phyloP scores from a whole-genome alignment of 345 rosid genomes.

The Limnanthes douglasii region DNA sequence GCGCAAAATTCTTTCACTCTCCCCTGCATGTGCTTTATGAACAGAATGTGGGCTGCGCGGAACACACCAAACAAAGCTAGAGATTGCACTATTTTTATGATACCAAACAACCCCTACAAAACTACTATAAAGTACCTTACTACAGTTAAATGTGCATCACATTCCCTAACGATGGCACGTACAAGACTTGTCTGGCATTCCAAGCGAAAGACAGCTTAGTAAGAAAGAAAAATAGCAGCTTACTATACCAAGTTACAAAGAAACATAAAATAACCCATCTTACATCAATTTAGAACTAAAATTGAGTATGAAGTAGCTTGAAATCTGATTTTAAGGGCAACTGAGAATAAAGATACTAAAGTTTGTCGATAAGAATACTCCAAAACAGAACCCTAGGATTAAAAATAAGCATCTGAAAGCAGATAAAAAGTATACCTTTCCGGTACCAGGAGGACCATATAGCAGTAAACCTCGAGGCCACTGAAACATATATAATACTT shows the following conservation, averaged over 20 bases:
- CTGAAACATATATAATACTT: slow-evolving; percentile 18
- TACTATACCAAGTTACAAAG: not conserved
- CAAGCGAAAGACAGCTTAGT: slow-evolving; percentile 6
- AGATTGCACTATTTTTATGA: slow-evolving; percentile 5
- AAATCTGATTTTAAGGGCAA: too few species aligned
- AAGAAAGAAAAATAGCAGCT: too few species aligned
- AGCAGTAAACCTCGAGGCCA: slow-evolving; percentile 84
- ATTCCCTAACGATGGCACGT: slow-evolving; percentile 77
- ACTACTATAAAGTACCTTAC: slow-evolving; percentile 37
- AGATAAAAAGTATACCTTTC: slow-evolving; percentile 42
- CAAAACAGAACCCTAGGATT: slow-evolving; percentile 1
- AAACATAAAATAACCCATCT: not conserved
- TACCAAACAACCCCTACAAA: too few species aligned
- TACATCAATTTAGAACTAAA: slow-evolving; percentile 1
- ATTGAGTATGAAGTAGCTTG: too few species aligned
- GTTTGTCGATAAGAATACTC: not conserved
- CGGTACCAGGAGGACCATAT: slow-evolving; percentile 90
- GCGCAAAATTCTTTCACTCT: slow-evolving; percentile 66
- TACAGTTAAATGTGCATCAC: slow-evolving; percentile 57
- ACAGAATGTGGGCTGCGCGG: slow-evolving; percentile 59
- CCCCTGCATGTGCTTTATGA: slow-evolving; percentile 75
- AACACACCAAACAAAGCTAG: slow-evolving; percentile 6
- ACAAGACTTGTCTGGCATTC: slow-evolving; percentile 71
- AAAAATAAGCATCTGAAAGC: not conserved
- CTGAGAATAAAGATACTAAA: not conserved